These are phyloP conservation scores for Boletus vinaceobasis DNA, from an alignment of 768 basidiomycete species.

Conservation along the genomic window DNA sequence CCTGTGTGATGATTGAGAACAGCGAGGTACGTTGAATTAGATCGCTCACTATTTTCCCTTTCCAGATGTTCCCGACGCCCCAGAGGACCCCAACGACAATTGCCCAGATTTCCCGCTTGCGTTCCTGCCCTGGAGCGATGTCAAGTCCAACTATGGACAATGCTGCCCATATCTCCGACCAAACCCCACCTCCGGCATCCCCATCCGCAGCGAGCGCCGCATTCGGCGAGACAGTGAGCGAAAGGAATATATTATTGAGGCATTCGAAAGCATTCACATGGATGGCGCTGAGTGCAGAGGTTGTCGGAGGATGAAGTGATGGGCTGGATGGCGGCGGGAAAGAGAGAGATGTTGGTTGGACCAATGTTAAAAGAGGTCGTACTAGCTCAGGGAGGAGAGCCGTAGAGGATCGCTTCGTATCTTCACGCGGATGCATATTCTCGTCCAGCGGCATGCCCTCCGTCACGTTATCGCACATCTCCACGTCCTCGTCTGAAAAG, in stretches of 20 bases:
- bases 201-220: slow-evolving; percentile 42
- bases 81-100: slow-evolving; percentile 79
- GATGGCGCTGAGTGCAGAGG: slow-evolving; percentile 77
- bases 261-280: slow-evolving; percentile 87
- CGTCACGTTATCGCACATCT: slow-evolving; percentile 32
- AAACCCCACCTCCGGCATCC: slow-evolving; percentile 51
- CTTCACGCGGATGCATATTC: slow-evolving; percentile 7
- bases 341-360: slow-evolving; percentile 75
- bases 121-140: slow-evolving; percentile 59
- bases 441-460: slow-evolving; percentile 28
- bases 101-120: slow-evolving; percentile 73
- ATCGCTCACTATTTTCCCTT: slow-evolving; percentile 55
- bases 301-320: slow-evolving; percentile 84
- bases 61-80: slow-evolving; percentile 81
- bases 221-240: slow-evolving; percentile 52
- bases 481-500: slow-evolving; percentile 43
- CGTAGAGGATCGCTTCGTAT: slow-evolving; percentile 28
- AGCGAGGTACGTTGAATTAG: background rate
- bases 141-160: slow-evolving; percentile 59
- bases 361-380: slow-evolving; percentile 61
- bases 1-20: slow-evolving; percentile 33
- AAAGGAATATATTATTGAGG: slow-evolving; percentile 84
- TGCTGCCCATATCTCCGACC: slow-evolving; percentile 64
- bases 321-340: slow-evolving; percentile 69
- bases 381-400: slow-evolving; percentile 59